A percentile compares a stretch with the other conserved stretches of the same genome.
phyloP scores from a whole-genome alignment of 305 asterid genomes.

The Euphrasia arctica region DNA sequence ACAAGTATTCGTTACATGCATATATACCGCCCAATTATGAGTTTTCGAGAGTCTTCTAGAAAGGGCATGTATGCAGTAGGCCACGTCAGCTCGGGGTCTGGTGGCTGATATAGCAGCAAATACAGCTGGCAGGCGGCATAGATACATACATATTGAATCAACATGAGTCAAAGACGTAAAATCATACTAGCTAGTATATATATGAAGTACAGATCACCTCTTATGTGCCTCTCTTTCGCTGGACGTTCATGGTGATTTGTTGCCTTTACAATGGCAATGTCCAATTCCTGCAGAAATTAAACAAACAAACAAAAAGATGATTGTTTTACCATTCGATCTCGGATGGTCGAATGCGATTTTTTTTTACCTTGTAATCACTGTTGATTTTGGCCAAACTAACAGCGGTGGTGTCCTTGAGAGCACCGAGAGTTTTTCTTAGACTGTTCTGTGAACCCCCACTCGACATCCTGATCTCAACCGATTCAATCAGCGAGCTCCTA shows the following conservation, averaged over 20 bases:
- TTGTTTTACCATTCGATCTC: constrained; percentile 3
- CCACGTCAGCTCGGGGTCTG: constrained; percentile 98
- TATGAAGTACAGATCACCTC: constrained; percentile 34
- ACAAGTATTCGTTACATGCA: constrained; percentile 11
- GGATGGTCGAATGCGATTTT: constrained; percentile 3
- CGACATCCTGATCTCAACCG: constrained; percentile 55
- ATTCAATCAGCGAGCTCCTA: constrained; percentile 27
- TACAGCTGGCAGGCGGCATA: constrained; percentile 46
- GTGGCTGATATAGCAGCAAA: constrained; percentile 90
- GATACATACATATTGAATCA: constrained; percentile 11
- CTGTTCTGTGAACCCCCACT: constrained; percentile 84
- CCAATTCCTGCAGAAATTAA: constrained; percentile 59
- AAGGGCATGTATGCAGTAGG: constrained; percentile 94
- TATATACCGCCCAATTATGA: constrained; percentile 92
- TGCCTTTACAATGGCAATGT: constrained; percentile 95
- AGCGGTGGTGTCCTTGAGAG: constrained; percentile 92
- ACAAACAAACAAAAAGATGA: constrained; percentile 6
- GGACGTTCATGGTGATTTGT: constrained; percentile 96
- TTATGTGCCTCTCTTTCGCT: constrained; percentile 90
- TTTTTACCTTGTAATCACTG: constrained; percentile 80
- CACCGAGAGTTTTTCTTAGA: constrained; percentile 92
- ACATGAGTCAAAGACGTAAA: constrained; percentile 10
- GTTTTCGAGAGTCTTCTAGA: constrained; percentile 92
- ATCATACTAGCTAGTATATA: constrained; percentile 2
- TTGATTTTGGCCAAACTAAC: constrained; percentile 95